Evolutionary conservation across 768 basidiomycete species (phyloP).

Genomic region (Mycena vulgaris): DNA sequence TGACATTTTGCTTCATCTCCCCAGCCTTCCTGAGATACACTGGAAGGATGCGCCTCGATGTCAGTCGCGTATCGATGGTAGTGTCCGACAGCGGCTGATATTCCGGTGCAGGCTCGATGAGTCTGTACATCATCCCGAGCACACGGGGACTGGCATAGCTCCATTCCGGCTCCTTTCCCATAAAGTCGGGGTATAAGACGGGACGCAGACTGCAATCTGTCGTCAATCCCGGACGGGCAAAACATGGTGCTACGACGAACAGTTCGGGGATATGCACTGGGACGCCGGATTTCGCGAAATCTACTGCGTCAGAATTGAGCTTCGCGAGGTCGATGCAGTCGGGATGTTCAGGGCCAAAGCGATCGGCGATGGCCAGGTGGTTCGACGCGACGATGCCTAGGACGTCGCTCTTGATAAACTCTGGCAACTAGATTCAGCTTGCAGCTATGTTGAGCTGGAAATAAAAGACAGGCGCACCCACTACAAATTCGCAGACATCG

Average conservation of each 20-base stretch:
- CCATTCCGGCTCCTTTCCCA: constrained; percentile 11
- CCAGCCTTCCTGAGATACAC: constrained; percentile 29
- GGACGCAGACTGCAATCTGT: constrained; percentile 16
- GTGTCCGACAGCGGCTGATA: constrained; percentile 19
- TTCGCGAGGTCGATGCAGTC: constrained; percentile 33
- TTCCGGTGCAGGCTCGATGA: constrained; percentile 38
- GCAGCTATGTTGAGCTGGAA: neutral
- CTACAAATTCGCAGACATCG: constrained; percentile 34
- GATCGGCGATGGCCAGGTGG: constrained; percentile 26
- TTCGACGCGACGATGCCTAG: constrained; percentile 26
- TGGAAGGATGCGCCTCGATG: constrained; percentile 4
- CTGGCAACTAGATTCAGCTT: neutral
- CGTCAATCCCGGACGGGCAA: neutral
- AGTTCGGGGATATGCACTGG: constrained; percentile 16
- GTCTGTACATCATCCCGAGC: constrained; percentile 37
- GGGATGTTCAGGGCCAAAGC: constrained; percentile 12
- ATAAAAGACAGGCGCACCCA: constrained; percentile 3
- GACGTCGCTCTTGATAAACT: constrained; percentile 34
- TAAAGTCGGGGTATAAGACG: constrained; percentile 33
- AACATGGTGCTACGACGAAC: neutral
- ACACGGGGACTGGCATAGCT: constrained; percentile 30
- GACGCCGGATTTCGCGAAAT: constrained; percentile 36
- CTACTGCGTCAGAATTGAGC: constrained; percentile 35
- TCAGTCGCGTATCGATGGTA: constrained; percentile 28
- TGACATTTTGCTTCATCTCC: constrained; percentile 31